Evolutionary conservation across 352 stramenopile species (phyloP).

Genomic region (Phytophthora podocarpi): DNA sequence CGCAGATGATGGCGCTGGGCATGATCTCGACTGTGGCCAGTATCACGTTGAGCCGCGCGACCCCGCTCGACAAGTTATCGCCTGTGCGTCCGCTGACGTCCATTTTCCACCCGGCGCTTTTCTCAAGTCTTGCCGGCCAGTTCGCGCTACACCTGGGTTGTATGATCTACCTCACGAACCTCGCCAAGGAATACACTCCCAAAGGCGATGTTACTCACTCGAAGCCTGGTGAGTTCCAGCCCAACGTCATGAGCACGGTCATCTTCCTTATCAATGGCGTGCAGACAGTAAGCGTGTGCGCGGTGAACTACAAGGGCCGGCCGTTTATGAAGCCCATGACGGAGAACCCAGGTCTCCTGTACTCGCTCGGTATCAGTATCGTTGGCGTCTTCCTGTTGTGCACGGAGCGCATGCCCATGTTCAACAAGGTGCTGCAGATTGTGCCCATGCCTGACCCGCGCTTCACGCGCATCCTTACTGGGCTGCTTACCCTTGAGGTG

Average conservation of each 20-base stretch:
- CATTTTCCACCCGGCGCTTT: constrained; percentile 95
- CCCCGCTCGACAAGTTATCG: constrained; percentile 95
- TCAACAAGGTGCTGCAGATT: constrained; percentile 94
- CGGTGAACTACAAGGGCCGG: constrained; percentile 98
- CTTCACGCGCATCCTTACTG: constrained; percentile 83
- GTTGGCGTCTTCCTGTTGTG: constrained; percentile 92
- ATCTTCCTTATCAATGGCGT: constrained; percentile 97
- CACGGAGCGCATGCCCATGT: constrained; percentile 90
- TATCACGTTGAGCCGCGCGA: constrained; percentile 90
- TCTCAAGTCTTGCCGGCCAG: constrained; percentile 95
- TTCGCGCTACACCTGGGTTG: constrained; percentile 95
- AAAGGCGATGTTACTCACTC: constrained; percentile 79
- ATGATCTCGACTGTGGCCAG: constrained; percentile 89
- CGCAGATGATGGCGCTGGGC: constrained; percentile 92
- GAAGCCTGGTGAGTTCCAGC: constrained; percentile 94
- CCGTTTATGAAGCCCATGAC: constrained; percentile 98
- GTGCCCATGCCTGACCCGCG: constrained; percentile 90
- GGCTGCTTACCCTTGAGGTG: constrained; percentile 83
- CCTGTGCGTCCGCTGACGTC: constrained; percentile 92
- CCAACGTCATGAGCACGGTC: constrained; percentile 98
- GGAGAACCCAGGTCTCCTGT: constrained; percentile 96
- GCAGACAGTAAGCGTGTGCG: constrained; percentile 97
- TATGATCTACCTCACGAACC: constrained; percentile 93
- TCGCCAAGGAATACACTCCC: constrained; percentile 91
- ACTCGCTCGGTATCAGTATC: constrained; percentile 87